Base-by-base conservation (phyloP, 768 basidiomycete genomes). In the Chalciporus piperatus region DNA sequence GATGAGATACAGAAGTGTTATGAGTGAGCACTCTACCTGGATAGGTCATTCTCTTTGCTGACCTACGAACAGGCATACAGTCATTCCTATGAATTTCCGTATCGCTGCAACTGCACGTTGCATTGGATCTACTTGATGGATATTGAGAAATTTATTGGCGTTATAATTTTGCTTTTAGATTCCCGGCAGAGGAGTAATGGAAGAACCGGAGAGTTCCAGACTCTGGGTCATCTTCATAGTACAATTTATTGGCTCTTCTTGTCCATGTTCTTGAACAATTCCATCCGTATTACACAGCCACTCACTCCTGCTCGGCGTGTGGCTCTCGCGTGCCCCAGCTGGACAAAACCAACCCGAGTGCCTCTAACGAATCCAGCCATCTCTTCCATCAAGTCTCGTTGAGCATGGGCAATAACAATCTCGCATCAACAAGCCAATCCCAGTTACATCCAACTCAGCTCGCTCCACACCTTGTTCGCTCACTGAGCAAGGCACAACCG, bases 81-180 rank as follows among this genome's bases (percentile, higher is more conserved):
- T 91, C 5, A 66, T 85, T 51, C 89, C 89, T 11, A 74, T 76
- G 48, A 84, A 85, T 61, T 87, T 90, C 65, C 79, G 89, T 3
- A 87, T 91, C 56, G 88, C 87, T 25, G 89, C 89, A 3, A 91
- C 89, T 12, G 89, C 89, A 37, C 80, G 89, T 39, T 76, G 68
- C 51, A 90, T 91, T 59, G 70, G 72, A 51, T 62, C 69, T 47
- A 59, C 50, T 40, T 63, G 47, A 70, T 41, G 17, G n/a, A 37
- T 37, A n/a, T 37, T 9, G 35, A 37, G n/a, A 37, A 16, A 16
- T 37, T n/a, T 48, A 16, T 25, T 30, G 4, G 22, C 33, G 28
- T 10, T 48, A n/a, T 37, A 19, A 23, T 4, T 13, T 27, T 30
- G 19, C 25, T 23, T 19, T n/a, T 12, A 30, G n/a, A 39, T 35